Conservation (phyloP, 1,139 yeast genomes). For the Pichia cactophila region DNA sequence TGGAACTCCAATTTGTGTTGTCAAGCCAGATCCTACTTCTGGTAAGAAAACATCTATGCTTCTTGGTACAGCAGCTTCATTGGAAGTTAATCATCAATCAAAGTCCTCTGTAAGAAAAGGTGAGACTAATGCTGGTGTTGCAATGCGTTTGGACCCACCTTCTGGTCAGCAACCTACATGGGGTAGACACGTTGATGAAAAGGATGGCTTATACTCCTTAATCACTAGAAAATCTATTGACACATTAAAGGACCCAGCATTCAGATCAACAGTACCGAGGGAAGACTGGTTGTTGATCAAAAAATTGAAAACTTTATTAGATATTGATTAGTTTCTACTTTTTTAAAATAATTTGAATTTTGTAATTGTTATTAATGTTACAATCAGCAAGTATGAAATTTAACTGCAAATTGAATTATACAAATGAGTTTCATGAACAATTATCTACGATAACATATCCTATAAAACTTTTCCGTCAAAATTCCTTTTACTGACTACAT, state of each 20-base stretch:
- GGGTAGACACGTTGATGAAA: conserved; percentile 98
- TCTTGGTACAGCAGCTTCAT: conserved; percentile 77
- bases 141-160: conserved; percentile 93
- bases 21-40: conserved; percentile 78
- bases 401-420: too few relatives aligned
- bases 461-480: too few relatives aligned
- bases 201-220: conserved; percentile 80
- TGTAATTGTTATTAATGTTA: not conserved
- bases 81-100: conserved; percentile 92
- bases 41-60: conserved; percentile 66
- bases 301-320: conserved; percentile 82
- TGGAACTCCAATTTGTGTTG: conserved; percentile 96
- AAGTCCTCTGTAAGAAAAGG: conserved; percentile 80
- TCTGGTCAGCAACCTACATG: conserved; percentile 90
- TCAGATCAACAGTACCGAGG: conserved; percentile 86
- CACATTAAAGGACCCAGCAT: conserved; percentile 96
- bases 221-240: conserved; percentile 86
- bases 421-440: too few relatives aligned
- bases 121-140: conserved; percentile 95
- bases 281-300: conserved; percentile 92
- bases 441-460: too few relatives aligned
- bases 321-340: conserved; percentile 33
- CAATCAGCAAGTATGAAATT: too few relatives aligned
- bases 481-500: not conserved
- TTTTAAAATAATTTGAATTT: not conserved